phyloP scores from a whole-genome alignment of 2,329 filamentous ascomycete species.

The Alternaria sp. region DNA sequence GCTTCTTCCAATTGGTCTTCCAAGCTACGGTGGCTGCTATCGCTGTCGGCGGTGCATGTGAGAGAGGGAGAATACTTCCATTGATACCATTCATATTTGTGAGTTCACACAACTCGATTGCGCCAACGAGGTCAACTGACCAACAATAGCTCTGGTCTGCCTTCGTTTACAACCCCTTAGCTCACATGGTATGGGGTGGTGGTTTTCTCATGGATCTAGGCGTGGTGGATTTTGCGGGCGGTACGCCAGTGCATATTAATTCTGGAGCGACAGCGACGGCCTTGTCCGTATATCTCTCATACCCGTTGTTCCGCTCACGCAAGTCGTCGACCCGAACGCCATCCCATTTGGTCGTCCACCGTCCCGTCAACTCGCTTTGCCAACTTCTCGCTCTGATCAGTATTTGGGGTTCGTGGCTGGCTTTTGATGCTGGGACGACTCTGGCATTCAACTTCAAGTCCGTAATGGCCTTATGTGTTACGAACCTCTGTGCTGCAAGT shows the following conservation, averaged over 20 bases:
- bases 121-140: neutral
- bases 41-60: constrained; percentile 59
- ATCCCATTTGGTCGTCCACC: constrained; percentile 57
- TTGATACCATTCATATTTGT: constrained; percentile 59
- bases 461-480: constrained; percentile 60
- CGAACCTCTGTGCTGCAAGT: constrained; percentile 59
- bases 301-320: constrained; percentile 58
- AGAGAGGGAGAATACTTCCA: constrained; percentile 57
- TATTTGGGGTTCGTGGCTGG: constrained; percentile 62
- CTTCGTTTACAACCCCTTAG: constrained; percentile 58
- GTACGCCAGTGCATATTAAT: constrained; percentile 49
- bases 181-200: constrained; percentile 60
- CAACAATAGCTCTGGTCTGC: constrained; percentile 56
- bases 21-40: constrained; percentile 62
- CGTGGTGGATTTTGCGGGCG: constrained; percentile 58
- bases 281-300: constrained; percentile 60
- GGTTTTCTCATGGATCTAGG: constrained; percentile 56
- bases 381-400: constrained; percentile 59
- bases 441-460: constrained; percentile 60
- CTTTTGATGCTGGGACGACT: constrained; percentile 61
- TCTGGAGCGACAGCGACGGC: constrained; percentile 55
- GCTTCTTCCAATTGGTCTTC: constrained; percentile 62
- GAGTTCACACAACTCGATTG: constrained; percentile 10
- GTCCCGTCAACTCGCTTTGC: constrained; percentile 59
- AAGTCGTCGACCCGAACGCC: constrained; percentile 57